phyloP scores from a whole-genome alignment of 176 grass and related monocot species.

The Cocos nucifera region DNA sequence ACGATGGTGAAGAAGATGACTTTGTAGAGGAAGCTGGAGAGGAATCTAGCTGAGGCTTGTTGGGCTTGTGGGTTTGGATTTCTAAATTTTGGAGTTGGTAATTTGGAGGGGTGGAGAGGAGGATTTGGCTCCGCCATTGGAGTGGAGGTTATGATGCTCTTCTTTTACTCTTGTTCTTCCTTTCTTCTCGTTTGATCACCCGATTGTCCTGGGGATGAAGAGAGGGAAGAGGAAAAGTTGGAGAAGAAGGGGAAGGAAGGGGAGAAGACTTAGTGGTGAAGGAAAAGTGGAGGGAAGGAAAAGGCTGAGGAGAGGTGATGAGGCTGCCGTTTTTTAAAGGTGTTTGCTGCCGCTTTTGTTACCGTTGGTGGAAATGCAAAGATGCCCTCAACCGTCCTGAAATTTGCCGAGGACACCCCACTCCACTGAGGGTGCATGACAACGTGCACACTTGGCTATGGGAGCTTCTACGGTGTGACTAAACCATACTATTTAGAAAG shows the following conservation, averaged over 20 bases:
- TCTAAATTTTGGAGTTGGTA: neutral
- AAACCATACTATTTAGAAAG: too few species aligned
- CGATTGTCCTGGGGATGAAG: too few species aligned
- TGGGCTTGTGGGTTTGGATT: conserved; percentile 1
- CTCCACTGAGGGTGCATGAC: too few species aligned
- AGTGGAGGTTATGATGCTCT: too few species aligned
- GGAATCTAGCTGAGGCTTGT: neutral
- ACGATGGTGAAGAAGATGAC: conserved; percentile 41
- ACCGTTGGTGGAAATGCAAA: neutral
- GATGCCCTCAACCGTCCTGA: neutral
- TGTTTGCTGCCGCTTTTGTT: neutral
- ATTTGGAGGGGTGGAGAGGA: conserved; percentile 1
- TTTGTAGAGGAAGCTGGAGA: conserved; percentile 36
- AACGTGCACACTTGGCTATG: too few species aligned
- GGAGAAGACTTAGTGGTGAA: neutral
- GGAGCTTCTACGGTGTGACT: too few species aligned
- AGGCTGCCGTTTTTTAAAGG: neutral
- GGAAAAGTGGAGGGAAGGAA: neutral
- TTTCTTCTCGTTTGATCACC: too few species aligned
- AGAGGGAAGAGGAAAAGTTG: too few species aligned
- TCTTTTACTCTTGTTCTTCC: too few species aligned
- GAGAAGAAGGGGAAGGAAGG: neutral
- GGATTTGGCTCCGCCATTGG: neutral
- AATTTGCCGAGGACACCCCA: neutral
- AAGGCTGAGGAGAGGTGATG: neutral